These are phyloP conservation scores for Dicorynia guianensis DNA, from an alignment of 306 rosid genomes.

Conservation along the genomic window DNA sequence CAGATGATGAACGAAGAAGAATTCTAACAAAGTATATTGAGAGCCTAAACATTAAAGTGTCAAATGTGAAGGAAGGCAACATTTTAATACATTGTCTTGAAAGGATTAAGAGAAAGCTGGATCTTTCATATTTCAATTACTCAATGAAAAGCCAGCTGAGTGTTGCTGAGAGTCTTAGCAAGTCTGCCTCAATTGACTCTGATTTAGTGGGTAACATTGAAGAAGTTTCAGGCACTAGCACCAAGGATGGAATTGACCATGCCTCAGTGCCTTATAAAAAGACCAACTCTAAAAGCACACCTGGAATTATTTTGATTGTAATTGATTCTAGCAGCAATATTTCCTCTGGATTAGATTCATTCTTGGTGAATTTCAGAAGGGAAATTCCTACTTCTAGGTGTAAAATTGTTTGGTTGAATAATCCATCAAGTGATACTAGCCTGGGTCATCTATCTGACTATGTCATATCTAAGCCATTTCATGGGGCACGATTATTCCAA, in stretches of 20 bases:
- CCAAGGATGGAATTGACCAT: constrained; percentile 1
- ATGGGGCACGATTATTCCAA: constrained; percentile 17
- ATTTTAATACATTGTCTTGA: background rate
- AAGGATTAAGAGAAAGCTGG: constrained; percentile 3
- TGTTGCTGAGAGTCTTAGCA: background rate
- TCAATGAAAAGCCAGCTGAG: background rate
- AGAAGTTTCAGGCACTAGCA: background rate
- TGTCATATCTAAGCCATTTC: background rate
- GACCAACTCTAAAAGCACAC: background rate
- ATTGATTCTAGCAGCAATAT: background rate
- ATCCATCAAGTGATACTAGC: background rate
- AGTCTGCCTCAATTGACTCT: background rate
- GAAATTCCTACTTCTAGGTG: constrained; percentile 1
- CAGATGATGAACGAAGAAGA: constrained; percentile 7
- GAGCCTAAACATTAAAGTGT: constrained; percentile 19
- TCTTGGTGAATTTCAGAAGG: constrained; percentile 1
- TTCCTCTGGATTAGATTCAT: background rate
- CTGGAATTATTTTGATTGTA: constrained; percentile 14
- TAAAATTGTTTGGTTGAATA: constrained; percentile 19
- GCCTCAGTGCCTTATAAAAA: background rate
- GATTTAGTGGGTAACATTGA: background rate
- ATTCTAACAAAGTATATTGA: constrained; percentile 8
- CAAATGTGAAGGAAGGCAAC: constrained; percentile 3
- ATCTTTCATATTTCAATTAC: constrained; percentile 10
- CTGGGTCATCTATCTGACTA: background rate